Evolutionary conservation across 495 filamentous ascomycete genomes (phyloP).

Genomic region (Tetracladium marchalianum): DNA sequence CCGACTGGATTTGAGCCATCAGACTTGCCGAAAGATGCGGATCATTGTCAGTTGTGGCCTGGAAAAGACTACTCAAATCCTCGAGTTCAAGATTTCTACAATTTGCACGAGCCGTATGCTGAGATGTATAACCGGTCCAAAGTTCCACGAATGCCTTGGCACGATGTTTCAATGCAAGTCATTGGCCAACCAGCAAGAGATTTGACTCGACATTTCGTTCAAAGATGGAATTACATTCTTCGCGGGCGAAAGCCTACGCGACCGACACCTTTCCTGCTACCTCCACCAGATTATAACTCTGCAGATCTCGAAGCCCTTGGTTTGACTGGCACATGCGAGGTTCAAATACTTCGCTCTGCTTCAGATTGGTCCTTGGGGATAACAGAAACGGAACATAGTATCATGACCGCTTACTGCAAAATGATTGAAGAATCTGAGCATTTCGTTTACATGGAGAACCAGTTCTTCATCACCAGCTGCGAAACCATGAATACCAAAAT

Average conservation of each 20-base stretch:
- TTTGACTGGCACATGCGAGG: slow-evolving; percentile 86
- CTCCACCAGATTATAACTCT: slow-evolving; percentile 80
- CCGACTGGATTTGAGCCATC: slow-evolving; percentile 84
- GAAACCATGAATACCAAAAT: slow-evolving; percentile 81
- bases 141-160: slow-evolving; percentile 95
- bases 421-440: slow-evolving; percentile 92
- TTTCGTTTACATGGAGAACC: slow-evolving; percentile 98
- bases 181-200: slow-evolving; percentile 93
- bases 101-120: slow-evolving; percentile 88
- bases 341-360: slow-evolving; percentile 89
- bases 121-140: slow-evolving; percentile 95
- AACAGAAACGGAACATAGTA: slow-evolving; percentile 80
- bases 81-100: slow-evolving; percentile 88
- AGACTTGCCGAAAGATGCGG: slow-evolving; percentile 73
- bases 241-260: slow-evolving; percentile 89
- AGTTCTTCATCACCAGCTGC: slow-evolving; percentile 95
- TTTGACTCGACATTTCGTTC: slow-evolving; percentile 94
- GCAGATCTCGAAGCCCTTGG: slow-evolving; percentile 82
- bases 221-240: slow-evolving; percentile 96
- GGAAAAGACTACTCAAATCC: slow-evolving; percentile 99
- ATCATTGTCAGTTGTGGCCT: slow-evolving; percentile 93
- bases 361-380: slow-evolving; percentile 88
- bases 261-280: slow-evolving; percentile 86
- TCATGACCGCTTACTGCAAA: slow-evolving; percentile 91
- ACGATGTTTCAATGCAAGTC: slow-evolving; percentile 97